These are phyloP conservation scores for Pyrus pyrifolia DNA, from an alignment of 306 rosid genomes.

Conservation along the genomic window DNA sequence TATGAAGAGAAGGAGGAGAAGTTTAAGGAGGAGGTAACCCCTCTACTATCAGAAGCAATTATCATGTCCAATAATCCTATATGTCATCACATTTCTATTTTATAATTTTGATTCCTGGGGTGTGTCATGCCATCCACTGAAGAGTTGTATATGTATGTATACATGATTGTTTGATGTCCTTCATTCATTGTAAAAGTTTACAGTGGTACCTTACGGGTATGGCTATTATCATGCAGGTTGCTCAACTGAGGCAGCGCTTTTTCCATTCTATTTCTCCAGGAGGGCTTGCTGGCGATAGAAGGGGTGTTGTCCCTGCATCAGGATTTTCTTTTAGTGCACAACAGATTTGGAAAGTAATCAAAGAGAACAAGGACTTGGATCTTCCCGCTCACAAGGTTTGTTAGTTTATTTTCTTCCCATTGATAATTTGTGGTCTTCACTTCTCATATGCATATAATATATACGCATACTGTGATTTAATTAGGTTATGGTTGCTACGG, in stretches of 20 bases:
- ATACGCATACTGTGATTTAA: not conserved
- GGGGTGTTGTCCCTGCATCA: conserved; percentile 88
- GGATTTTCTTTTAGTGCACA: conserved; percentile 88
- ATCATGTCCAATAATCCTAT: conserved; percentile 2
- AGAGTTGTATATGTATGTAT: not conserved
- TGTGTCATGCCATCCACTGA: not conserved
- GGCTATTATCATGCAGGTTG: conserved; percentile 47
- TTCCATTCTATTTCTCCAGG: conserved; percentile 81
- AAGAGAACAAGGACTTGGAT: conserved; percentile 89
- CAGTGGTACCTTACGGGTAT: not conserved
- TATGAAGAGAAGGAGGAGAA: conserved; percentile 84
- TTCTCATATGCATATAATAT: not conserved
- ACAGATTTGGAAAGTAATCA: conserved; percentile 85
- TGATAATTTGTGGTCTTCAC: conserved; percentile 10
- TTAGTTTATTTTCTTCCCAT: conserved; percentile 8
- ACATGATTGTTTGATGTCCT: not conserved
- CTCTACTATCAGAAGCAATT: conserved; percentile 8
- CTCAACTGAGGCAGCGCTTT: conserved; percentile 75
- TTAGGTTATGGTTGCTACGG: conserved; percentile 97
- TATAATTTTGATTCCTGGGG: not conserved
- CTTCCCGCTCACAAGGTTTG: conserved; percentile 99
- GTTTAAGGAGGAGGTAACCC: conserved; percentile 86
- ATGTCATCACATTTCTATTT: not conserved
- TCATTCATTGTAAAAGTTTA: not conserved
- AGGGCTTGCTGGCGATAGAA: conserved; percentile 91